Base-by-base conservation (phyloP, 2,329 filamentous ascomycete species). In the Ascochyta viciae-villosae region DNA sequence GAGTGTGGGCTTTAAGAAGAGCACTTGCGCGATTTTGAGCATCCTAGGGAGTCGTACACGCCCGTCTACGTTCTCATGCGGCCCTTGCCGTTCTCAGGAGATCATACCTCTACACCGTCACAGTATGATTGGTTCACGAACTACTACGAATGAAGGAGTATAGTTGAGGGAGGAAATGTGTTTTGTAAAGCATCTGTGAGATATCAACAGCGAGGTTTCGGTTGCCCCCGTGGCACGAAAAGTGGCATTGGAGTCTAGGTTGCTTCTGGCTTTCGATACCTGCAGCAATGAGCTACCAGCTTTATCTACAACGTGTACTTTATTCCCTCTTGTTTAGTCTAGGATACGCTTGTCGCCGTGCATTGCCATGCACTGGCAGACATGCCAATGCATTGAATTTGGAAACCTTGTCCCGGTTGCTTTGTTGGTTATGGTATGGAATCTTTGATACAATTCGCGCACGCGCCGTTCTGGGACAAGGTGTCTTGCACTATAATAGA, bases 121-220 rank as follows among this genome's bases (percentile, higher is more conserved):
- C 42, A 50, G 26, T 10, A 33, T 6, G 46, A 39, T 16, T 38
- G 47, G 37, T 16, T 44, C 12, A 13, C 15, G 48, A 26, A 34
- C 53, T 47, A 39, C n/a, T n/a, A 23, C 26, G 10, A 47, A 47
- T 38, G 43, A 34, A 8, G 19, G 24, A 38, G 53, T 39, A 39
- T 16, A 41, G 37, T 37, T 51, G 24, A 37, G 22, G 35, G 26
- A 55, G 47, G 37, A 27, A 34, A 26, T 16, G 26, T 35, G 33
- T 56, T 51, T 50, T 56, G 53, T 56, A 56, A 51, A 56, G 53
- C 53, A 56, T 51, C 40, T 56, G 53, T 51, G 53, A 56, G 33
- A 51, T 56, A 56, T 34, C 41, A 51, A 26, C 47, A 47, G 48
- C 40, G 48, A 50, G 38, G 35, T 34, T 47, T 56, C 38, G 33